Base-by-base conservation (phyloP, 805 yeast genomes). In the Schwanniomyces polymorphus region DNA sequence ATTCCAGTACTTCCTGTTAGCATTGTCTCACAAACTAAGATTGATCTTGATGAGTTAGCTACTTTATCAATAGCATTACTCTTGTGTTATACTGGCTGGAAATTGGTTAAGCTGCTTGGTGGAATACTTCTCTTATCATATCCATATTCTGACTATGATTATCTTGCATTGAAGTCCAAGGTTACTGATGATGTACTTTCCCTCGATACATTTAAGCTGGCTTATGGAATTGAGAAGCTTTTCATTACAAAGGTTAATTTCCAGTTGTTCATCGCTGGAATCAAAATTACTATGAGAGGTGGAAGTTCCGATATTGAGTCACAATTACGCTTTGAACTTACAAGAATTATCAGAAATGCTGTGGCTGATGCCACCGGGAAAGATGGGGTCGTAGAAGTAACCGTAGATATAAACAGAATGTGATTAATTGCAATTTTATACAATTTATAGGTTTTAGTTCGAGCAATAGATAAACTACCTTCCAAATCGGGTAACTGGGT, bases 301-400 rank as follows among this genome's bases (percentile, higher is more conserved):
- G 87, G 85, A 1, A 79, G 86, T 4, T 81, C 80, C 51, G 88
- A 85, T 46, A 91, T 86, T 40, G 92, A 86, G 60, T 63, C 81
- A 1, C 65, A 72, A 27, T 57, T 87, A 28, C 61, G 86, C 38
- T 75, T 73, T 49, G 82, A 82, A 48, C 65, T 78, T 2, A 63
- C 67, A 37, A 67, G 76, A 28, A 63, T 80, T 7, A 65, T 82
- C 4, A 59, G 66, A 37, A 65, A 62, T 12, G 59, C 68, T 12
- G 51, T 78, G 47, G 53, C 53, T 26, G 57, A 57, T 23, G 55
- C 56, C 16, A 40, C 29, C 25, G 59, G 46, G 3, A 47, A 49
- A 27, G 45, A 51, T 29, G 51, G 58, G 29, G 59, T 60, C 43
- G 61, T 70, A 1, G 78, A 74, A 47, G 64, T 65, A 7, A 74